A percentile compares a stretch with the other conserved stretches of the same genome.
Evolutionary conservation across 2,329 filamentous ascomycete genomes (phyloP).

Genomic region (Helotiales sp.): DNA sequence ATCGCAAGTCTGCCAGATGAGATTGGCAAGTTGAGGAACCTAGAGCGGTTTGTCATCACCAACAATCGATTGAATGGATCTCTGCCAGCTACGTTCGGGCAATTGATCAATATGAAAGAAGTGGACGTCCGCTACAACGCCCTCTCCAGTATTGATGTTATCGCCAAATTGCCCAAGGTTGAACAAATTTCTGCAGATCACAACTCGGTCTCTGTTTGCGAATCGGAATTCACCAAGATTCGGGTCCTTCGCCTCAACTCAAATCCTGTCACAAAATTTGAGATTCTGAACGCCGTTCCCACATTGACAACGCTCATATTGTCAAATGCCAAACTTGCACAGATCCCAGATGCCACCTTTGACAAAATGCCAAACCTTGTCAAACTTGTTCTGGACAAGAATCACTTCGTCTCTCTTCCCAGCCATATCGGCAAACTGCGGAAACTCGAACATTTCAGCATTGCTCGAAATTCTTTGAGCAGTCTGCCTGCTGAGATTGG

Average conservation of each 20-base stretch:
- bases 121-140: conserved; percentile 94
- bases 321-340: conserved; percentile 87
- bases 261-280: conserved; percentile 93
- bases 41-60: conserved; percentile 92
- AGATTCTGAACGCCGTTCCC: conserved; percentile 75
- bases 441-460: conserved; percentile 88
- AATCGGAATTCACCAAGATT: conserved; percentile 84
- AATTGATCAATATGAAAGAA: conserved; percentile 81
- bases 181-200: conserved; percentile 91
- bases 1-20: conserved; percentile 78
- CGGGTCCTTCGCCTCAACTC: conserved; percentile 88
- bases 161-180: conserved; percentile 81
- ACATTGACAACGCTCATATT: conserved; percentile 87
- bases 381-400: conserved; percentile 88
- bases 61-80: conserved; percentile 86
- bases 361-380: conserved; percentile 86
- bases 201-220: conserved; percentile 89
- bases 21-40: conserved; percentile 76
- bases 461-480: conserved; percentile 87
- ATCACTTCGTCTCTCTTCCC: conserved; percentile 92
- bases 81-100: conserved; percentile 73
- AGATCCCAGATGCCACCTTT: conserved; percentile 85
- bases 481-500: conserved; percentile 87
- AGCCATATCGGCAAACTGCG: conserved; percentile 82
- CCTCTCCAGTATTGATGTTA: conserved; percentile 85